These are phyloP conservation scores for Cercophora sp. DNA, from an alignment of 495 filamentous ascomycete genomes.

Conservation along the genomic window DNA sequence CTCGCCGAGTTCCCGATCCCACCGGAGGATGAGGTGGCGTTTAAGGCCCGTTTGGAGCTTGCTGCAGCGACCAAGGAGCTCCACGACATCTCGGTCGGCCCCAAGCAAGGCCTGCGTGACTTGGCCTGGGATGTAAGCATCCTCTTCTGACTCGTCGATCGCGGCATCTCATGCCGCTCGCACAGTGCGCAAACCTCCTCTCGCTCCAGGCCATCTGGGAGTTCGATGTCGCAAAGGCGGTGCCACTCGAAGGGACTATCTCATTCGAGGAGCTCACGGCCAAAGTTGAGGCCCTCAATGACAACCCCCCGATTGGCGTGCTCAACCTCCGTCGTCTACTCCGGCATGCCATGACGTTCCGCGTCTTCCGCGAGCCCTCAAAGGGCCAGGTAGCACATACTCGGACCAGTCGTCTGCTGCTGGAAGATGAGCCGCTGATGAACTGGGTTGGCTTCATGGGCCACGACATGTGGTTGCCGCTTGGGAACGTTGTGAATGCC, in stretches of 20 bases:
- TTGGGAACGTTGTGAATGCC: slow-evolving; percentile 25
- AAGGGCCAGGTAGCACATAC: slow-evolving; percentile 34
- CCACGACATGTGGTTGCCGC: slow-evolving; percentile 35
- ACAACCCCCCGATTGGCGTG: slow-evolving; percentile 22
- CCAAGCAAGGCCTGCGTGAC: slow-evolving; percentile 21
- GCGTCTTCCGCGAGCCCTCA: slow-evolving; percentile 46
- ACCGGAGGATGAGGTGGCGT: slow-evolving; percentile 14
- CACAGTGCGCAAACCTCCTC: slow-evolving; percentile 18
- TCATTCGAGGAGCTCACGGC: slow-evolving; percentile 36
- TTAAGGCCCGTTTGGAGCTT: slow-evolving; percentile 19
- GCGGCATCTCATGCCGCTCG: neutral
- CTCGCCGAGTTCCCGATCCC: slow-evolving; percentile 24
- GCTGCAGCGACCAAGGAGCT: slow-evolving; percentile 23
- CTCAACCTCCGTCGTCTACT: slow-evolving; percentile 33
- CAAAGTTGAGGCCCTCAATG: slow-evolving; percentile 17
- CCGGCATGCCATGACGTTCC: slow-evolving; percentile 47
- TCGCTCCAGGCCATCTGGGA: slow-evolving; percentile 25
- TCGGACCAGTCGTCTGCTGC: slow-evolving; percentile 31
- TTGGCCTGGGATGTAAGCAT: slow-evolving; percentile 22
- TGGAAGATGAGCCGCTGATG: slow-evolving; percentile 28
- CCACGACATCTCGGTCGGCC: slow-evolving; percentile 20
- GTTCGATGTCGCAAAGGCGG: slow-evolving; percentile 27
- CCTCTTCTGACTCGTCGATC: neutral
- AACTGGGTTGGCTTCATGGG: slow-evolving; percentile 38
- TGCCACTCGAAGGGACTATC: slow-evolving; percentile 33